Percentiles rank a stretch among this genome's conserved stretches.
Conservation (phyloP, 2,329 filamentous ascomycete genomes). For the Epichloe hybrida region DNA sequence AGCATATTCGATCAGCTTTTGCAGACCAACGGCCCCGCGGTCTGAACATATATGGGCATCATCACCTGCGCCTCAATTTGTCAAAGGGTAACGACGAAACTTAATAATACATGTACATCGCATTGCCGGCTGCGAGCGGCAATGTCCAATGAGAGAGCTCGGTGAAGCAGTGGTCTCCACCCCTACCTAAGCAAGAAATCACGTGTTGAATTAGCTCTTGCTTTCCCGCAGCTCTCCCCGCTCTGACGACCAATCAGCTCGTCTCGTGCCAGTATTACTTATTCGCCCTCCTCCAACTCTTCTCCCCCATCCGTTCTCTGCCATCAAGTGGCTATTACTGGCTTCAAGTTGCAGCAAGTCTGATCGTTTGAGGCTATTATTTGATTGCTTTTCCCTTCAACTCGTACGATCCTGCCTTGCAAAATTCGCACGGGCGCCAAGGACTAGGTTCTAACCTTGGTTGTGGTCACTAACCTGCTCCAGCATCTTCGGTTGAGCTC, state of each 20-base stretch:
- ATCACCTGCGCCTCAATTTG: not conserved
- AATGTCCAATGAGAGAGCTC: not conserved
- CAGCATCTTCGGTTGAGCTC: slow-evolving; percentile 12
- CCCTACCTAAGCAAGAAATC: not conserved
- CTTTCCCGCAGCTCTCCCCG: slow-evolving; percentile 11
- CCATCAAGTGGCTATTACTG: not conserved
- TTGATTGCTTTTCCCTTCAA: not conserved
- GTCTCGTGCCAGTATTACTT: slow-evolving; percentile 6
- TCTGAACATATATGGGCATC: not conserved
- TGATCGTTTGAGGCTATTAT: slow-evolving; percentile 1
- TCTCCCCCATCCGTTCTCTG: not conserved
- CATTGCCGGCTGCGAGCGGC: not conserved
- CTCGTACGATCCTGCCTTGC: not conserved
- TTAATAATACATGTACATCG: not conserved
- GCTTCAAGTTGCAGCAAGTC: slow-evolving; percentile 3
- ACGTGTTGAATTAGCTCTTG: slow-evolving; percentile 6
- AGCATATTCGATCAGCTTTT: no score
- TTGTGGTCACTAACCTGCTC: slow-evolving; percentile 7
- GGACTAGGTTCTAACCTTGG: slow-evolving; percentile 5
- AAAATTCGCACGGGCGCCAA: not conserved
- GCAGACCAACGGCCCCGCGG: no score
- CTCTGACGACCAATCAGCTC: slow-evolving; percentile 18
- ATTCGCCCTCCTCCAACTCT: not conserved
- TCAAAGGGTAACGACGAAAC: not conserved
- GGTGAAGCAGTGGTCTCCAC: not conserved